A percentile compares a stretch with the other conserved stretches of the same genome.
These are phyloP conservation scores for Amyloporia xantha DNA, from an alignment of 768 basidiomycete genomes.

Conservation along the genomic window DNA sequence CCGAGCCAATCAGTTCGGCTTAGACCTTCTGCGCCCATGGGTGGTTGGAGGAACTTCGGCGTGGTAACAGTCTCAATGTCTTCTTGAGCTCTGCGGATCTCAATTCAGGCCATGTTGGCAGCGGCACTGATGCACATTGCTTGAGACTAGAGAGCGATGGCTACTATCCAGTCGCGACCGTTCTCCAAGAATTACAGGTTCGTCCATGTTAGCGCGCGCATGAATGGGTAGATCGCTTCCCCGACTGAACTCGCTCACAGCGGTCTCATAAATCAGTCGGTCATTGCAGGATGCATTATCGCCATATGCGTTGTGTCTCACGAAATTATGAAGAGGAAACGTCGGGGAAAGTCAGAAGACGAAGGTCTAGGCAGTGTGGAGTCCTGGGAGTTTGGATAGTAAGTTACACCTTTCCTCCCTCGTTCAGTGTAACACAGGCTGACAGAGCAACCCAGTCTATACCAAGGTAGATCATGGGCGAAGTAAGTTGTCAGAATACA, in stretches of 20 bases:
- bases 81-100: too few species aligned
- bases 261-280: slow-evolving; percentile 72
- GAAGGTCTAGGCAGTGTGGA: slow-evolving; percentile 58
- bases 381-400: slow-evolving; percentile 85
- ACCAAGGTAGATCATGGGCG: slow-evolving; percentile 74
- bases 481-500: too few species aligned
- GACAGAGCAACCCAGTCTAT: too few species aligned
- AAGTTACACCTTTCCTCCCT: slow-evolving; percentile 26
- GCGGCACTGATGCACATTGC: too few species aligned
- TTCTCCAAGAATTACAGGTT: slow-evolving; percentile 33
- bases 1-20: background rate
- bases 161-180: slow-evolving; percentile 29
- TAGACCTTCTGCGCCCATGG: too few species aligned
- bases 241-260: too few species aligned
- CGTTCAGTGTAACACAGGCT: too few species aligned
- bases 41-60: background rate
- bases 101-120: too few species aligned
- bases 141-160: slow-evolving; percentile 21
- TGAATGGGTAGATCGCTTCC: too few species aligned
- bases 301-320: slow-evolving; percentile 56
- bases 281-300: slow-evolving; percentile 52
- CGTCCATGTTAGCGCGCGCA: too few species aligned
- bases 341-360: slow-evolving; percentile 37
- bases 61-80: too few species aligned
- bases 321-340: slow-evolving; percentile 62